These are phyloP conservation scores for Pulveroboletus sp. DNA, from an alignment of 768 basidiomycete species.

Conservation along the genomic window DNA sequence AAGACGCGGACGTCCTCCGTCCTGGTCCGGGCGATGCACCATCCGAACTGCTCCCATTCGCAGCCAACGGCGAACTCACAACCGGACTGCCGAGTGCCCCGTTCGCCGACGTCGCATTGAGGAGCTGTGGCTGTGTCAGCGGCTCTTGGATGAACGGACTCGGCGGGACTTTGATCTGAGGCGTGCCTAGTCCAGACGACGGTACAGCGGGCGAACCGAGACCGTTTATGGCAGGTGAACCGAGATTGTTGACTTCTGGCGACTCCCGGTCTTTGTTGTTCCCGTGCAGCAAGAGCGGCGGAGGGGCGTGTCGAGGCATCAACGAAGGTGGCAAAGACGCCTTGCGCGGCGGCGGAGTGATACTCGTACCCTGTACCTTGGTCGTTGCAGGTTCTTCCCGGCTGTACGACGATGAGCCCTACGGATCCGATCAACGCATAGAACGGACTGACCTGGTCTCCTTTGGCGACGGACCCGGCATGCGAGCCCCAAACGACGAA, in stretches of 20 bases:
- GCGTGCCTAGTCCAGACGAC: constrained; percentile 36
- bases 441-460: constrained; percentile 18
- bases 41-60: neutral
- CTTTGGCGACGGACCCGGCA: neutral
- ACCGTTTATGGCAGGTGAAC: no score
- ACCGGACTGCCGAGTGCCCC: constrained; percentile 8
- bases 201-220: constrained; percentile 19
- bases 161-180: constrained; percentile 28
- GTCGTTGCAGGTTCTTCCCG: constrained; percentile 24
- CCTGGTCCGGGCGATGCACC: constrained; percentile 9
- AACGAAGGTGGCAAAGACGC: constrained; percentile 20
- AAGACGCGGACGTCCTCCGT: constrained; percentile 11
- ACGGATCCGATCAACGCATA: neutral
- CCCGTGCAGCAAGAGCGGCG: constrained; percentile 17
- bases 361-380: neutral
- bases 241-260: no score
- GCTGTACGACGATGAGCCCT: constrained; percentile 5
- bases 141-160: constrained; percentile 36
- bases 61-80: constrained; percentile 8
- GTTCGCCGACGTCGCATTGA: neutral
- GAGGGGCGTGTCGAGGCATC: constrained; percentile 14
- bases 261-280: constrained; percentile 4
- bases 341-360: constrained; percentile 1
- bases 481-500: constrained; percentile 56
- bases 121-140: neutral